These are phyloP conservation scores for Fusarium protoensiforme DNA, from an alignment of 2,329 filamentous ascomycete genomes.

Conservation along the genomic window DNA sequence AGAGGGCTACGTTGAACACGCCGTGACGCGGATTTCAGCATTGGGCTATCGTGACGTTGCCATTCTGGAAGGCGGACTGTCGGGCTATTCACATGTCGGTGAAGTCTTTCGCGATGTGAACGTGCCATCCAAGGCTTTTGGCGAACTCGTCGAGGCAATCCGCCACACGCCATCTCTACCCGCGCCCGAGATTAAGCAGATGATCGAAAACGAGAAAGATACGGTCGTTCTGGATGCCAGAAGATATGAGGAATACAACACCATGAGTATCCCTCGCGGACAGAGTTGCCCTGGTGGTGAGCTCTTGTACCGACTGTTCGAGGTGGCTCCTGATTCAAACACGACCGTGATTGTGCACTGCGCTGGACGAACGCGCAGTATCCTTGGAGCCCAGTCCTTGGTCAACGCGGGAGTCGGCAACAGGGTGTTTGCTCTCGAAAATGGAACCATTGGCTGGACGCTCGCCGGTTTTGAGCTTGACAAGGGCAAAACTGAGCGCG, in stretches of 20 bases:
- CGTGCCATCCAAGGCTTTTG: constrained; percentile 47
- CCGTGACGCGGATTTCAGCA: constrained; percentile 31
- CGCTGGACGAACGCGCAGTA: constrained; percentile 47
- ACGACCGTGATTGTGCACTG: constrained; percentile 47
- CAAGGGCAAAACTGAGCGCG: constrained; percentile 28
- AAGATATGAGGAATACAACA: constrained; percentile 45
- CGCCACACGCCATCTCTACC: constrained; percentile 43
- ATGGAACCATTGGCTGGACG: constrained; percentile 48
- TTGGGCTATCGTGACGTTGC: constrained; percentile 41
- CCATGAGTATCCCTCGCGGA: constrained; percentile 47
- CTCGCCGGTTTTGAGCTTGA: constrained; percentile 43
- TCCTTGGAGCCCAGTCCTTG: constrained; percentile 45
- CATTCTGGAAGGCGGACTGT: constrained; percentile 41
- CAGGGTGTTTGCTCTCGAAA: constrained; percentile 43
- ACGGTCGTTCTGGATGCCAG: constrained; percentile 44
- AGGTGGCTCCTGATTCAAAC: constrained; percentile 37
- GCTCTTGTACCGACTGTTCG: constrained; percentile 33
- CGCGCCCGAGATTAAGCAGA: constrained; percentile 39
- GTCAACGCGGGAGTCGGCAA: constrained; percentile 42
- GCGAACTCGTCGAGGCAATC: constrained; percentile 47
- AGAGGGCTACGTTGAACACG: constrained; percentile 41
- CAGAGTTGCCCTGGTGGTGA: constrained; percentile 47
- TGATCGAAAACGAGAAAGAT: constrained; percentile 16
- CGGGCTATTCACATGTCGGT: constrained; percentile 37
- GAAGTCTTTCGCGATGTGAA: constrained; percentile 47